Conservation (phyloP, 768 basidiomycete species). For the Neoboletus magnificus region DNA sequence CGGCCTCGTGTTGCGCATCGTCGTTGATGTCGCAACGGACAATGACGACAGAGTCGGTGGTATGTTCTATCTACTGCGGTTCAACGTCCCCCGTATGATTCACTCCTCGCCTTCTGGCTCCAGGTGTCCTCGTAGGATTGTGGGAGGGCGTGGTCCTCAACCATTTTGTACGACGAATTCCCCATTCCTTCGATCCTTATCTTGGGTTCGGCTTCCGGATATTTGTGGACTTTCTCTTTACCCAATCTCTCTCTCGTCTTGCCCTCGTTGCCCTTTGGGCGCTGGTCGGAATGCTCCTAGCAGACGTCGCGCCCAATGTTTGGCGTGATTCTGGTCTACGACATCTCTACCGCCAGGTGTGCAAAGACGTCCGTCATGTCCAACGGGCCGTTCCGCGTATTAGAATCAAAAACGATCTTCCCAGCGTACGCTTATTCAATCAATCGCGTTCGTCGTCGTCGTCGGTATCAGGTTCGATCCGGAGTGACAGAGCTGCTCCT, state of each 20-base stretch:
- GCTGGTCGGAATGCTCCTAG: conserved; percentile 47
- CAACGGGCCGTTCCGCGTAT: conserved; percentile 30
- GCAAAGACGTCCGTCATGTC: conserved; percentile 33
- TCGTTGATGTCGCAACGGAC: conserved; percentile 49
- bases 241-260: conserved; percentile 48
- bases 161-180: conserved; percentile 68
- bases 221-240: conserved; percentile 67
- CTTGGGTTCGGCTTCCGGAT: conserved; percentile 66
- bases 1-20: conserved; percentile 62
- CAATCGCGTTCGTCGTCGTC: conserved; percentile 16
- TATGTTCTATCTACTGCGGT: conserved; percentile 11
- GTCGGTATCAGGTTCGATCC: conserved; percentile 22
- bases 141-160: conserved; percentile 78
- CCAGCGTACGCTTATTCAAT: conserved; percentile 27
- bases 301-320: conserved; percentile 48
- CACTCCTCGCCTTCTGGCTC: conserved; percentile 16
- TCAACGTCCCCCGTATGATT: neutral
- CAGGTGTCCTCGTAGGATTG: conserved; percentile 66
- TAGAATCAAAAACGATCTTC: conserved; percentile 32
- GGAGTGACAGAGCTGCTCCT: conserved; percentile 30
- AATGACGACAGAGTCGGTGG: conserved; percentile 32
- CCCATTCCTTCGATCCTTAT: conserved; percentile 65
- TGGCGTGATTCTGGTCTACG: conserved; percentile 43
- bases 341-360: conserved; percentile 35
- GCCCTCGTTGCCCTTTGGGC: conserved; percentile 53